phyloP scores from a whole-genome alignment of 768 basidiomycete species.

The Lactarius akahatsu region DNA sequence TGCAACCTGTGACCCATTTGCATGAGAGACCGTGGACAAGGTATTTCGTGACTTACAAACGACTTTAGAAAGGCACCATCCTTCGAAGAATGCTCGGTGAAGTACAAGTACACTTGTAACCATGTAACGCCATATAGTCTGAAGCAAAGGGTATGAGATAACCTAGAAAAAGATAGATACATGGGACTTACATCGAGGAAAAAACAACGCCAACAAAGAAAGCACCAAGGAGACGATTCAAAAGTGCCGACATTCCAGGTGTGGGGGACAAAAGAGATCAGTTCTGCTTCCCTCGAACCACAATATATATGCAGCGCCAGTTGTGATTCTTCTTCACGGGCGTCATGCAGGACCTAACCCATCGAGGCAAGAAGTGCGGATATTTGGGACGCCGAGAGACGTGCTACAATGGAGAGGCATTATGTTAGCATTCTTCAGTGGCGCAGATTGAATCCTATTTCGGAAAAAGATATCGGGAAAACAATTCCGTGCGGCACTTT shows the following conservation, averaged over 20 bases:
- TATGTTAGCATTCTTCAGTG: slow-evolving; percentile 1
- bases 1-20: slow-evolving; percentile 13
- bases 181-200: slow-evolving; percentile 16
- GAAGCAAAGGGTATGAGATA: background rate
- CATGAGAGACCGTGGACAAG: background rate
- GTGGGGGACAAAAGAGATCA: background rate
- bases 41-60: slow-evolving; percentile 17
- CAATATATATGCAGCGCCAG: slow-evolving; percentile 18
- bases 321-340: background rate
- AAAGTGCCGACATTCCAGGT: slow-evolving; percentile 1
- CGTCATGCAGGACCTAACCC: background rate
- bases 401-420: background rate
- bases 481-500: background rate
- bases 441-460: background rate
- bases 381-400: slow-evolving; percentile 1
- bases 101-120: slow-evolving; percentile 23
- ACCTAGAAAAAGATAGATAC: background rate
- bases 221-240: slow-evolving; percentile 15
- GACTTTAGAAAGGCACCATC: slow-evolving; percentile 12
- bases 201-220: slow-evolving; percentile 14
- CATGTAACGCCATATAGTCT: slow-evolving; percentile 23
- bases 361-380: slow-evolving; percentile 5
- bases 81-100: slow-evolving; percentile 13
- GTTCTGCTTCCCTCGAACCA: background rate
- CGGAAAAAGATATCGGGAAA: background rate